Base-by-base conservation (phyloP, 2,329 filamentous ascomycete genomes). In the Phoma sp. region DNA sequence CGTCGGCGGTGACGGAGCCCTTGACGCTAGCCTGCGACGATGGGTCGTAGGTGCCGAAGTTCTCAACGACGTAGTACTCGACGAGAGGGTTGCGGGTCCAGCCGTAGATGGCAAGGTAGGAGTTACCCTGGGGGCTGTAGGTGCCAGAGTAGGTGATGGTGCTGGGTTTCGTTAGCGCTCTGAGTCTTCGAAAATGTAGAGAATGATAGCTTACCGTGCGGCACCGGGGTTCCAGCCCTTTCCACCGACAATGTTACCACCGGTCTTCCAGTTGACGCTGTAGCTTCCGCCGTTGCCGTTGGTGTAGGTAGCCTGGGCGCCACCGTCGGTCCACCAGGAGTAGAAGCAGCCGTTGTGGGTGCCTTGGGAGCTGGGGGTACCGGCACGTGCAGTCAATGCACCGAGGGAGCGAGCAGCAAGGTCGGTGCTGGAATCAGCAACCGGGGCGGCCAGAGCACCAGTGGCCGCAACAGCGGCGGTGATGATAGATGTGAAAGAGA, bases 291-390 rank as follows among this genome's bases (percentile, higher is more conserved):
- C 79, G 4, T 71, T 68, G 18, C 77, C 79, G 70, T 85, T 86
- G 65, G 79, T 83, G 75, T 86, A 86, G 35, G 75, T 80, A 7
- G 82, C 80, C 37, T 73, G 66, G 33, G 74, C 78, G n/a, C 71
- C 75, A 27, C 80, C 79, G 55, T 86, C 83, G 50, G 79, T 83
- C 82, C 82, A 87, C 76, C 79, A 86, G 7, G 81, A 83, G 72
- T 83, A 86, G 76, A 81, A 86, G 75, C 79, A 86, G 49, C 83
- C 83, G 63, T 83, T 80, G 74, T 82, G 75, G 6, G 76, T 81
- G 43, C 83, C 83, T 3, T 79, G 81, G 11, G 74, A 70, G 59
- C 77, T 81, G 47, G 76, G 68, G 25, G 82, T 82, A 29, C 76
- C 73, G 59, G 71, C 71, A 32, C 68, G 67, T 23, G 65, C 60